phyloP scores from a whole-genome alignment of 2,329 filamentous ascomycete genomes.

The Xylaria multiplex region DNA sequence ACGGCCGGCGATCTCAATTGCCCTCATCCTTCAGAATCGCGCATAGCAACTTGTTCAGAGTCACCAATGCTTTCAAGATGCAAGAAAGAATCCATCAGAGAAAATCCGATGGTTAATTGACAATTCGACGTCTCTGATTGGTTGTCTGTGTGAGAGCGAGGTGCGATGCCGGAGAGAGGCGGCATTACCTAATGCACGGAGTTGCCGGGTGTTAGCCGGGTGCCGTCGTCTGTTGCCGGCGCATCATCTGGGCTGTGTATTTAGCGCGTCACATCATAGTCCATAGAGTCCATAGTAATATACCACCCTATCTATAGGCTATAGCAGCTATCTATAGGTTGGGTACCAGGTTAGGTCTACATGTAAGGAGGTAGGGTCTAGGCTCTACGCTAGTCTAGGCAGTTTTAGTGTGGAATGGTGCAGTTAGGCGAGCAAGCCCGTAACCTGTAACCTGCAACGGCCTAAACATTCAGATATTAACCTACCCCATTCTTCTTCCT shows the following conservation, averaged over 20 bases:
- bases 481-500: too few species aligned
- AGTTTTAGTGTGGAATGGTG: too few species aligned
- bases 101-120: slow-evolving; percentile 38
- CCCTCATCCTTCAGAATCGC: slow-evolving; percentile 49
- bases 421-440: too few species aligned
- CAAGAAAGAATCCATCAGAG: slow-evolving; percentile 26
- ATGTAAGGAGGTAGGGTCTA: too few species aligned
- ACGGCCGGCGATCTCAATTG: slow-evolving; percentile 47
- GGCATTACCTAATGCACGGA: neutral
- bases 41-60: slow-evolving; percentile 46
- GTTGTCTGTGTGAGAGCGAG: slow-evolving; percentile 9
- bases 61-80: slow-evolving; percentile 4
- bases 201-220: slow-evolving; percentile 5
- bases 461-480: too few species aligned
- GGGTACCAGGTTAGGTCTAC: too few species aligned
- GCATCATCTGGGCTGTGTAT: neutral
- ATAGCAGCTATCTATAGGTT: too few species aligned
- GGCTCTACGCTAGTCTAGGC: too few species aligned
- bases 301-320: too few species aligned
- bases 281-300: too few species aligned
- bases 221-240: slow-evolving; percentile 17
- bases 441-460: too few species aligned
- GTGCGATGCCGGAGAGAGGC: slow-evolving; percentile 37
- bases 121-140: slow-evolving; percentile 44
- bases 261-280: too few species aligned